Base-by-base conservation (phyloP, 2,329 filamentous ascomycete species). In the Arthroderma sp. region DNA sequence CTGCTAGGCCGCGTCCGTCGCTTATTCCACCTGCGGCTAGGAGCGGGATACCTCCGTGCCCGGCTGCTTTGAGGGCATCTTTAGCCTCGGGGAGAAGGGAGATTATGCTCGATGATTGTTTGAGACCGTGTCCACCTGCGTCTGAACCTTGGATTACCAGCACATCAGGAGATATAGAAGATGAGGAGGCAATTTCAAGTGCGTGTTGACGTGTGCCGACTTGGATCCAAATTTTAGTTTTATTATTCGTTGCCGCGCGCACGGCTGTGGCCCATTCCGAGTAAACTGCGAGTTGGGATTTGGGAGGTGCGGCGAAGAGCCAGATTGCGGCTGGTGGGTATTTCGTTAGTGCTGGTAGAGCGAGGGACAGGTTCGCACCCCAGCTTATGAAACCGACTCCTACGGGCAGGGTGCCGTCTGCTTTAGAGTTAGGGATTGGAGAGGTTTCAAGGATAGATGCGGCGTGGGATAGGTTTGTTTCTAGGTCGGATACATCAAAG, bases 121-220 rank as follows among this genome's bases (percentile, higher is more conserved):
- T 63, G 6, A 71, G 61, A 0, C 72, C 71, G 48, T 77, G 74
- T 0, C 74, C 73, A 8, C 74, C 74, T 0, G 73, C 71, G 50
- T 77, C 74, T 3, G 61, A 58, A 1, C 74, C 73, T 53, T 77
- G 73, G 2, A 73, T 54, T 2, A 77, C 71, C 3, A 77, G 50
- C 2, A 68, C 69, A 46, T 76, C 72, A 0, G 73, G 71, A 3
- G 53, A 54, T 2, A 59, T 56, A 15, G 37, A 8, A 38, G 37
- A 3, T 27, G 32, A 27, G 28, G 30, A 29, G 5, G 39, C 61
- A 0, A 66, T 63, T 4, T 66, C 59, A 0, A 69, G 39, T 0
- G 71, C 72, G 48, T 74, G 72, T 6, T 52, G 46, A 2, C 75
- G 56, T 1, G 66, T 68, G 7, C 73, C 72, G 4, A 75, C 58